These are phyloP conservation scores for Cytospora mali DNA, from an alignment of 2,329 filamentous ascomycete species.

Conservation along the genomic window DNA sequence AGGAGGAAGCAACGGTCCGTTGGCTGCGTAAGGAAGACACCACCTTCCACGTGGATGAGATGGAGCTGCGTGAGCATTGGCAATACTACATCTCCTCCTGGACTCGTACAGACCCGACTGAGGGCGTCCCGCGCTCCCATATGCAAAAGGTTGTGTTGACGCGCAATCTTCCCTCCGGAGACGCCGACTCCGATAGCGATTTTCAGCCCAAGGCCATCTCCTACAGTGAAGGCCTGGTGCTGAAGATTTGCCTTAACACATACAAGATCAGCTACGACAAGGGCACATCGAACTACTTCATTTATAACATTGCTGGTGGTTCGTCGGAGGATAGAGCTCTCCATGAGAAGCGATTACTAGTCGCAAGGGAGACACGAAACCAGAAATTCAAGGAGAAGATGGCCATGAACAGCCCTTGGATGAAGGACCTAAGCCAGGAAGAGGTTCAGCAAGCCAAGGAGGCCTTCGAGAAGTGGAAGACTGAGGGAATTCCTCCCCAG, in stretches of 20 bases:
- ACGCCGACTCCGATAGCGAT: constrained; percentile 66
- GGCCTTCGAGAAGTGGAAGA: constrained; percentile 58
- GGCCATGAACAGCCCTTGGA: constrained; percentile 78
- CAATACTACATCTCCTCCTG: constrained; percentile 95
- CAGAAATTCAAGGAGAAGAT: constrained; percentile 73
- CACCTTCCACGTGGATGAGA: constrained; percentile 85
- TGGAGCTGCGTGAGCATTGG: constrained; percentile 83
- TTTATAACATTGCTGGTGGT: constrained; percentile 71
- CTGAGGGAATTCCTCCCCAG: constrained; percentile 43
- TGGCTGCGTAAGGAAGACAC: constrained; percentile 69
- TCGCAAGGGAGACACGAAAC: constrained; percentile 42
- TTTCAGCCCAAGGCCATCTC: constrained; percentile 62
- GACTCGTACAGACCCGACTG: constrained; percentile 84
- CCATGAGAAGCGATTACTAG: constrained; percentile 49
- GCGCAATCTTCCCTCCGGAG: constrained; percentile 67
- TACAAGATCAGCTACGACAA: constrained; percentile 80
- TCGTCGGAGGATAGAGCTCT: constrained; percentile 66
- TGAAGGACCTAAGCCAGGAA: constrained; percentile 78
- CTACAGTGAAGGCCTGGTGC: constrained; percentile 68
- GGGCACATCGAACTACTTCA: constrained; percentile 68
- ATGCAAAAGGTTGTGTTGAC: constrained; percentile 71
- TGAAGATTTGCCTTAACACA: constrained; percentile 76
- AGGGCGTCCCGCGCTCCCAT: constrained; percentile 68
- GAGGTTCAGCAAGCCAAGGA: constrained; percentile 75
- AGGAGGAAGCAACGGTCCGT: constrained; percentile 71